Evolutionary conservation across 768 basidiomycete genomes (phyloP).

Genomic region (Suillus paluster): DNA sequence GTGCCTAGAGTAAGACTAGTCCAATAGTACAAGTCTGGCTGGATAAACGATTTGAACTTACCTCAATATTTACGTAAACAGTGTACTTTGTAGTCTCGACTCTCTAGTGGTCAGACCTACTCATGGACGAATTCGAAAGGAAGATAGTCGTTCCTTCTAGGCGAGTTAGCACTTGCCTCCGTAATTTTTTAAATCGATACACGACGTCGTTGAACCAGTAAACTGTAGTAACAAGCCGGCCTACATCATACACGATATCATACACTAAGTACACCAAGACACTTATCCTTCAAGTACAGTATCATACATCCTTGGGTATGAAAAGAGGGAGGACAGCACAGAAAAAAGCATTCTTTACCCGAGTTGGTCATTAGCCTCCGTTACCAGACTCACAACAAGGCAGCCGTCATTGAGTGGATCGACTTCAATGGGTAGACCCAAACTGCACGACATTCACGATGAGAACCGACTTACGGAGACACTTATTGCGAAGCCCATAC

Average conservation of each 20-base stretch:
- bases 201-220: no score
- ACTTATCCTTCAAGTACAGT: neutral
- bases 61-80: no score
- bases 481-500: conserved; percentile 39
- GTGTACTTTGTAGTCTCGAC: no score
- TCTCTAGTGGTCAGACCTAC: no score
- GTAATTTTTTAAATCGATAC: no score
- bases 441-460: conserved; percentile 41
- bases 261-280: neutral
- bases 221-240: no score
- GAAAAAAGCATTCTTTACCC: neutral
- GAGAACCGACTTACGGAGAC: neutral
- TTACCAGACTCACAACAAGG: conserved; percentile 59
- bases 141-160: no score
- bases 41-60: no score
- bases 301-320: neutral
- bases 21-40: no score
- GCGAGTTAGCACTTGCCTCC: no score
- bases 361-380: neutral
- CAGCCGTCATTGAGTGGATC: conserved; percentile 83
- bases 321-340: neutral
- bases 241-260: no score
- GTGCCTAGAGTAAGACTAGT: neutral
- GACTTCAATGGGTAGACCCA: conserved; percentile 62
- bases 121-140: no score